Percentiles rank a stretch among this genome's conserved stretches.
Evolutionary conservation across 1,139 yeast genomes (phyloP).

Genomic region (Sugiyamaella sp.): DNA sequence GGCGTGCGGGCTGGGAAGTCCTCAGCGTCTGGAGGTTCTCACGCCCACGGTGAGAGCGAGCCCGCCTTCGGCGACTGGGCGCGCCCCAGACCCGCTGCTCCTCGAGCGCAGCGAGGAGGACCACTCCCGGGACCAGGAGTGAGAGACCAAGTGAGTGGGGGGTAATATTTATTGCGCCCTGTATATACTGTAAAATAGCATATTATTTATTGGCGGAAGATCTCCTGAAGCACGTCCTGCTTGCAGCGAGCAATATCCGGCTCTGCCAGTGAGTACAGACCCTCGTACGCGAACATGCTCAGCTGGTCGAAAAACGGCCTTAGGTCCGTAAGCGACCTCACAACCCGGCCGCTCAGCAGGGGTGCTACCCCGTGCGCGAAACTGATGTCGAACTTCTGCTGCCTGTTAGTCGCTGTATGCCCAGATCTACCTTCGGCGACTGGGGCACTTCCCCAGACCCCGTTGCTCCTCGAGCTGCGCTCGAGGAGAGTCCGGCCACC

Average conservation of each 20-base stretch:
- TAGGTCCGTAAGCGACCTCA: slow-evolving; percentile 43
- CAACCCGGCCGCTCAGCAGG: slow-evolving; percentile 13
- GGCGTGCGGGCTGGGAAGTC: slow-evolving; percentile 98
- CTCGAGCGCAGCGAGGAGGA: not conserved
- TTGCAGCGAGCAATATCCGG: slow-evolving; percentile 56
- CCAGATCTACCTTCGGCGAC: not conserved
- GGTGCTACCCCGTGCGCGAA: slow-evolving; percentile 17
- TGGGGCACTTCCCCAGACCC: not conserved
- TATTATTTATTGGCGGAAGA: slow-evolving; percentile 40
- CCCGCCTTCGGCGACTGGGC: slow-evolving; percentile 11
- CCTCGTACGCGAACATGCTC: slow-evolving; percentile 73
- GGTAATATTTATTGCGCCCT: slow-evolving; percentile 14
- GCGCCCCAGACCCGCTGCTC: slow-evolving; percentile 2
- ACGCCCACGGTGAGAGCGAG: not conserved
- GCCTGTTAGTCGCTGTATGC: slow-evolving; percentile 16
- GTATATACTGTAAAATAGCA: slow-evolving; percentile 2
- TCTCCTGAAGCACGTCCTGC: slow-evolving; percentile 58
- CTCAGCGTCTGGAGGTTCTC: slow-evolving; percentile 56
- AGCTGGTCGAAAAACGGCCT: slow-evolving; percentile 71
- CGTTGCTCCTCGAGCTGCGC: not conserved
- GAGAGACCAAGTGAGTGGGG: not conserved
- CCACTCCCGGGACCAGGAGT: not conserved
- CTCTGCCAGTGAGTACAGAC: slow-evolving; percentile 58
- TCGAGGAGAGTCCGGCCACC: not conserved
- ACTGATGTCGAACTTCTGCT: slow-evolving; percentile 18